Base-by-base conservation (phyloP, 2,329 filamentous ascomycete genomes). In the Botrytis fabae region DNA sequence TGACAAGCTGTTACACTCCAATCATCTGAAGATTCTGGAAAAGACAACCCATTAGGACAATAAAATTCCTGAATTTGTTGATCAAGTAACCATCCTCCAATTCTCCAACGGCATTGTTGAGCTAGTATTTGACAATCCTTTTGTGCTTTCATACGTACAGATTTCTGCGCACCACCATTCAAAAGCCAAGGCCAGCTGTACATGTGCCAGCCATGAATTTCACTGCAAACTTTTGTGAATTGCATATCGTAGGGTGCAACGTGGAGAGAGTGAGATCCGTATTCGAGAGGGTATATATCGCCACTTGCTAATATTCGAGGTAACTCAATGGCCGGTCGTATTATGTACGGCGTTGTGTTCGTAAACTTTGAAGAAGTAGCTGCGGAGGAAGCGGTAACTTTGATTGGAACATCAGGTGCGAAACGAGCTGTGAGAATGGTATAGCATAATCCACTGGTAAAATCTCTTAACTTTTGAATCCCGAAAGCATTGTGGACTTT, bases 31-130 rank as follows among this genome's bases (percentile, higher is more conserved):
- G 16, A 48, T 28, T 35, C 35, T 38, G n/a, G 4, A 8, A 51
- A 22, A 10, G n/a, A 35, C 35, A 38, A 22, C 5, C 60, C 25
- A 25, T 18, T 32, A 18, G 61, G 40, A 22, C 18, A 35, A n/a
- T 70, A 70, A 28, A 70, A 70, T 40, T 42, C 32, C 32, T 51
- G 40, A 20, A 70, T 61, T 10, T 70, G 69, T 63, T 63, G 59
- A 70, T 70, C 69, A 28, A 70, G 54, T 22, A 70, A 25, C 69
- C 69, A 70, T 2, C 69, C 69, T 46, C 69, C 69, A 14, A 25
- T 70, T 18, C 69, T 62, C 69, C 69, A 70, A 8, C 69, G 54
- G 28, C 69, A 70, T n/a, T 70, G 69, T 38, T 70, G 54, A 35
- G 54, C 69, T 42, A 70, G 25, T 16, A 51, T 32, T 38, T 48